Conservation (phyloP, 192 early-diverging fungal species). For the Mortierella antarctica region DNA sequence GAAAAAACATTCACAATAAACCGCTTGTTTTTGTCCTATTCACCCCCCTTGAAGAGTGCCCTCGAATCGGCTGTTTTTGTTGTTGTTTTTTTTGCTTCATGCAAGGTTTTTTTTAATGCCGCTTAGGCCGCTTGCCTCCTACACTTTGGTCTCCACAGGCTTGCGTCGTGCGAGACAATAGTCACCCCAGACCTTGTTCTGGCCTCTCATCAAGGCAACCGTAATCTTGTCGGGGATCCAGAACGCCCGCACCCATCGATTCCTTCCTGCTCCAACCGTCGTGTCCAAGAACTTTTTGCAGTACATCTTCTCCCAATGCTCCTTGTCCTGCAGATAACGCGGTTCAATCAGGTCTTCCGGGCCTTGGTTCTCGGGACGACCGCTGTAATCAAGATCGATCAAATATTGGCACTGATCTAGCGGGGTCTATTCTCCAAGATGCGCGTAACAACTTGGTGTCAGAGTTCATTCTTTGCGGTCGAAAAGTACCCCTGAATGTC, state of each 20-base stretch:
- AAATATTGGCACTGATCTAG: slow-evolving; percentile 48
- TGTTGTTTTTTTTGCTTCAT: slow-evolving; percentile 1
- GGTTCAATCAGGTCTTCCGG: slow-evolving; percentile 52
- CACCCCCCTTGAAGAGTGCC: background rate
- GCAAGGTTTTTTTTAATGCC: background rate
- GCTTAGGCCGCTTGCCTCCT: background rate
- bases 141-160: background rate
- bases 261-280: slow-evolving; percentile 45
- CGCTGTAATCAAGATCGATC: slow-evolving; percentile 45
- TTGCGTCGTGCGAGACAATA: slow-evolving; percentile 64
- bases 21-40: background rate
- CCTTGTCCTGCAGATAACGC: slow-evolving; percentile 62
- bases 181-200: slow-evolving; percentile 65
- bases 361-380: slow-evolving; percentile 4
- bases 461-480: too few relatives aligned
- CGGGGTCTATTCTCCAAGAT: slow-evolving; percentile 15
- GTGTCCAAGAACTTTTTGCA: slow-evolving; percentile 77
- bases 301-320: slow-evolving; percentile 65
- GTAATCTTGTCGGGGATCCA: slow-evolving; percentile 60
- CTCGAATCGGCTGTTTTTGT: background rate
- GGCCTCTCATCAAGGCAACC: slow-evolving; percentile 47
- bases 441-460: background rate
- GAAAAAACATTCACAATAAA: background rate
- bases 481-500: too few relatives aligned
- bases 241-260: slow-evolving; percentile 63